Base-by-base conservation (phyloP, 1,284 basidiomycete species). In the Pseudozyma sp. region DNA sequence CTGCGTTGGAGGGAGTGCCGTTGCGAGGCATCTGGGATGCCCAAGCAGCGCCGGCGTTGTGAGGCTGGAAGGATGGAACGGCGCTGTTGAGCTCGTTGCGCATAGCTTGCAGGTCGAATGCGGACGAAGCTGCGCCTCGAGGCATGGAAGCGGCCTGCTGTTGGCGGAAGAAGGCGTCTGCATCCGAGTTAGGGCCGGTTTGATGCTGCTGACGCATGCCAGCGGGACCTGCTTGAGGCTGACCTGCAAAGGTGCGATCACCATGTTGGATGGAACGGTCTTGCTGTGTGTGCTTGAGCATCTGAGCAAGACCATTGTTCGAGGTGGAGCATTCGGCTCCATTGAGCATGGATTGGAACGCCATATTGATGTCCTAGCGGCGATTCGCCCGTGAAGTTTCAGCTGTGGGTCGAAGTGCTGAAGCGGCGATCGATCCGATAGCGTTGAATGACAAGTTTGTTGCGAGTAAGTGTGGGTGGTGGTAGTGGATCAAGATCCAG, bases 281-380 rank as follows among this genome's bases (percentile, higher is more conserved):
- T 4, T 90, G 90, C 69, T 94, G 93, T 5, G 94, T 90, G 78
- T 97, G 92, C 85, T 97, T 97, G 65, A 96, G 87, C 45, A 98
- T 91, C 80, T 94, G 92, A 17, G 92, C 90, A 34, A 99, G 88
- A 5, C 94, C 94, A 83, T 97, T 98, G 58, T 91, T 89, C 7
- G 90, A 88, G 24, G 90, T 89, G 8, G 92, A 92, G 85, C 95
- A 97, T 86, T 96, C 95, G 56, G 94, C 90, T 71, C 94, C 94
- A 58, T 92, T 94, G 74, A 97, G 90, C 70, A 97, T 89, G 62
- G 86, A 83, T 56, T 85, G 81, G 70, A 87, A 86, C 13, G 85
- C 77, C 85, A 85, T 85, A 10, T 51, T 62, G 62, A 35, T 7
- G 4, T 24, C 24, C 24, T 24, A 24, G 24, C 24, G 24, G 24